Evolutionary conservation across 192 early-diverging fungal genomes (phyloP), one percentile per base, ranked within the genome.

Genomic region (Geranomyces variabilis): DNA sequence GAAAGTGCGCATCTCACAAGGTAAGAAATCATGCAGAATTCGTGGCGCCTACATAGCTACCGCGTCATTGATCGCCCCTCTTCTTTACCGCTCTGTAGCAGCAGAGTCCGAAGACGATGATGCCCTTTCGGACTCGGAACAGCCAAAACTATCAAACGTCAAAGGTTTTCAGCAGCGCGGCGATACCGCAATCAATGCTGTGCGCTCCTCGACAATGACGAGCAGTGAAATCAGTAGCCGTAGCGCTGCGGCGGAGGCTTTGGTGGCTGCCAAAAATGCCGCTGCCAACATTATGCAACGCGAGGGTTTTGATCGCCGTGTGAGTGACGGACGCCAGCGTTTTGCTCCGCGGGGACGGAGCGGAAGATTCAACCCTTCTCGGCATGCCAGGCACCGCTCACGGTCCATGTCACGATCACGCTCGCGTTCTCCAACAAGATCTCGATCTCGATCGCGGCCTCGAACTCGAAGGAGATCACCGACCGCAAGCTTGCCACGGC

Each of bases 281-380:
- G 68, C 68, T 12, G 68, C 68, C 13, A 60, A 24, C 36, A 58
- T 70, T 24, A 70, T 45, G 48, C 33, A 61, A n/a, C 60, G 57
- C 21, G 68, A 41, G 43, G 68, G 68, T 10, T 70, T 15, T 28
- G 41, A 68, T 28, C 28, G 14, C 24, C 48, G 44, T 22, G 56
- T 19, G 59, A 28, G 24, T 60, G 56, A 41, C 26, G 56, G 56
- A 33, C 26, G 57, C 10, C 48, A 68, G n/a, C 21, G 60, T 21
- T 34, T n/a, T 10, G n/a, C 15, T 3, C 41, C 60, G 15, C 51
- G 51, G 19, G 26, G 63, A 4, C 41, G 66, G 15, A 36, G 30
- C 8, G 66, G 66, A 21, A 17, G 49, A 14, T 53, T 53, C 15
- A 33, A 17, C 28, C 15, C 48, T 34, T 14, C 15, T 14, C 48